Base-by-base conservation (phyloP, 257 asterid genomes). In the Solanum chiquidenum region DNA sequence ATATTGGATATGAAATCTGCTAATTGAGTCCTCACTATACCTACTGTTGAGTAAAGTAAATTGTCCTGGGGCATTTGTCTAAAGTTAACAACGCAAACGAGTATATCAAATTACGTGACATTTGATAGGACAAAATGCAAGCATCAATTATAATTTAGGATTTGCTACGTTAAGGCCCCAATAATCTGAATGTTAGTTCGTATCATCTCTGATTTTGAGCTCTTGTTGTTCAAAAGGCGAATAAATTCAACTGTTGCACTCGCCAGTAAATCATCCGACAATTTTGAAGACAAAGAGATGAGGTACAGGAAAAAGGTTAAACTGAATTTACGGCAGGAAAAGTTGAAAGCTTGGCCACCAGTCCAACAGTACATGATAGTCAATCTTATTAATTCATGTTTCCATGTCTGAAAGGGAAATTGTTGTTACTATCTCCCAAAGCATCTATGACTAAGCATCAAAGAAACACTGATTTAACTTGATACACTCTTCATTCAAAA, bases 111-210 rank as follows among this genome's bases (percentile, higher is more conserved):
- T 80, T 80, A 49, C 14, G 1, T 46, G 37, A 80, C 85, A 80
- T 9, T 29, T 80, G 12, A 80, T 31, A 29, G 27, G 42, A 46
- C 68, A 49, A 80, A 49, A 44, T 29, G 85, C 12, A 80, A 49
- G 85, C 42, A 46, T 46, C 84, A 87, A 86, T 83, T 31, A 3
- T 29, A 71, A 86, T 76, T 87, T 55, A 12, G 10, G 83, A 71
- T 55, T 14, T 76, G 62, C 89, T 88, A 96, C 98, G 98, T 97
- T 86, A 96, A 91, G 73, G 99, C 95, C 88, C 99, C 99, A 77
- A 96, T 94, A 99, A 97, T 95, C 92, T 95, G 99, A 89, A 95
- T 96, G 92, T 94, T 94, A 83, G 99, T 96, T 75, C 99, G 95
- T 1, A 95, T 91, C 90, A 95, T 92, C 86, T 96, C 99, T 69